phyloP scores from a whole-genome alignment of 352 stramenopile genomes.

The Phytophthora litchii region DNA sequence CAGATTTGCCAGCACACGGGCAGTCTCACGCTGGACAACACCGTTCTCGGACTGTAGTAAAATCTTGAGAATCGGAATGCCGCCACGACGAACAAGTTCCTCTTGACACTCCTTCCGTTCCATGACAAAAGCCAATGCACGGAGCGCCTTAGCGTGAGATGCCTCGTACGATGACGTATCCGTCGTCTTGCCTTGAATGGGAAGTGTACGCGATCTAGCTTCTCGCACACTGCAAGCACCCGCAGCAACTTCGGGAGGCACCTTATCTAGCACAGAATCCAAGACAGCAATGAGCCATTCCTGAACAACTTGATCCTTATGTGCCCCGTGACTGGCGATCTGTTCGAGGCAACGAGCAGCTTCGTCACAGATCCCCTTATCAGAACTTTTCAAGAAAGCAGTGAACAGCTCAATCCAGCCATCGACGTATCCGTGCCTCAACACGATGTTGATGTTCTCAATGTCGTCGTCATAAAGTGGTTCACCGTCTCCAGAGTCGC shows the following conservation, averaged over 20 bases:
- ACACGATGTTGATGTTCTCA: slow-evolving; percentile 46
- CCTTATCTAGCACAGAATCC: slow-evolving; percentile 63
- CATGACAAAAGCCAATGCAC: slow-evolving; percentile 66
- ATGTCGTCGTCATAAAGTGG: slow-evolving; percentile 65
- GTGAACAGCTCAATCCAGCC: slow-evolving; percentile 86
- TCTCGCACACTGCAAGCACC: slow-evolving; percentile 66
- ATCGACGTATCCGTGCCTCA: slow-evolving; percentile 61
- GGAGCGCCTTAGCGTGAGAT: slow-evolving; percentile 63
- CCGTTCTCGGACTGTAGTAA: slow-evolving; percentile 48
- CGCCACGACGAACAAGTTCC: slow-evolving; percentile 55
- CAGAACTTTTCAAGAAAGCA: slow-evolving; percentile 49
- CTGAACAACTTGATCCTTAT: slow-evolving; percentile 68
- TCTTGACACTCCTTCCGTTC: slow-evolving; percentile 60
- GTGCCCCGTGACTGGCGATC: slow-evolving; percentile 43
- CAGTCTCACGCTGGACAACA: slow-evolving; percentile 61
- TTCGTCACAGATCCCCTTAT: slow-evolving; percentile 51
- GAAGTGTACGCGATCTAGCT: slow-evolving; percentile 61
- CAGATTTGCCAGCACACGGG: slow-evolving; percentile 70
- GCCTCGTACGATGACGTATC: slow-evolving; percentile 41
- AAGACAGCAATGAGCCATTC: slow-evolving; percentile 80
- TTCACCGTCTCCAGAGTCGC: slow-evolving; percentile 55
- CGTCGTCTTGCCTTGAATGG: slow-evolving; percentile 42
- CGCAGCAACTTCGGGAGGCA: slow-evolving; percentile 48
- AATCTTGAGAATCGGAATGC: slow-evolving; percentile 59
- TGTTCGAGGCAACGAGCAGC: slow-evolving; percentile 67